Base-by-base conservation (phyloP, 1,284 basidiomycete species). In the Trichosporon sp. region DNA sequence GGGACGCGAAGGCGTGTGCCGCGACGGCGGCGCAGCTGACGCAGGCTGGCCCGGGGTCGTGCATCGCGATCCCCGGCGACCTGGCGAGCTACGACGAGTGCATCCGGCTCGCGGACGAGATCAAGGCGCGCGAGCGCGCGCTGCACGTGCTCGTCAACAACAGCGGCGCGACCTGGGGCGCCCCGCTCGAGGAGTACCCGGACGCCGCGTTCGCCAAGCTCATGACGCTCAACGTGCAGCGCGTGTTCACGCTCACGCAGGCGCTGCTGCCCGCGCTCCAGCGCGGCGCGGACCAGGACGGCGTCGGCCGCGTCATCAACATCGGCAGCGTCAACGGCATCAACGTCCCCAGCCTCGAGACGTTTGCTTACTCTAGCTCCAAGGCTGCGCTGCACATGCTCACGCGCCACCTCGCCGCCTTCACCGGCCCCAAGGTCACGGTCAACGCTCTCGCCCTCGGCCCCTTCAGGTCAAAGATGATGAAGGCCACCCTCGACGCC, bases 391-490 rank as follows among this genome's bases (percentile, higher is more conserved):
- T 85, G 42, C 84, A 82, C 71, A 79, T 80, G 67, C 82, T 91
- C 58, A 89, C 88, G 68, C 84, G 87, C 23, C 87, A 89, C 73
- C 83, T 91, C 29, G 90, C 87, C 0, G 86, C 86, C 18, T 83
- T 87, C 13, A 85, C 91, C 12, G 89, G 89, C 0, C 87, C 89
- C 69, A 86, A 87, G 1, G 88, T 91, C 73, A 87, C 87, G 18
- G 88, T 88, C 77, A 91, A 91, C 77, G 88, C 88, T 5, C 87
- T 91, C 69, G 89, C 89, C 1, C 89, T 89, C 69, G 90, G 88
- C 79, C 78, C 77, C 74, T 85, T 80, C 76, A 71, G 77, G 23
- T 79, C 76, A 13, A 80, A 79, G 70, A 82, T 91, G 88, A 90
- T 89, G 83, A 86, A 86, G 4, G 84, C 87, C 32, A 88, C 87